Evolutionary conservation across 257 asterid species (phyloP).

Genomic region (Verbena officinalis): DNA sequence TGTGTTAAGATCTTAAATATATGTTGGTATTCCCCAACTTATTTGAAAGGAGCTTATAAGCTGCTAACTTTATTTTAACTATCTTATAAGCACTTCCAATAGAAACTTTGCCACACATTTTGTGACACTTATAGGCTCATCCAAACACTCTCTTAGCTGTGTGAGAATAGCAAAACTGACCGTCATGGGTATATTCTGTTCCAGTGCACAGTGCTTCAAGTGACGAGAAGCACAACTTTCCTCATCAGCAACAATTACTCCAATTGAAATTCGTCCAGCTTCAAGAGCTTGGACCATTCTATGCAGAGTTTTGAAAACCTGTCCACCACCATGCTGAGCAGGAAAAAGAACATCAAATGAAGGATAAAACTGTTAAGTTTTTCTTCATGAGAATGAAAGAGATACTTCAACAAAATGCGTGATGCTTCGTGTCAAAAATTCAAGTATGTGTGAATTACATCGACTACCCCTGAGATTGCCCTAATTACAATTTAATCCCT

Average conservation of each 20-base stretch:
- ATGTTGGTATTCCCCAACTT: too few species aligned
- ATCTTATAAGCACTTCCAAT: too few species aligned
- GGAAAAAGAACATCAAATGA: constrained; percentile 27
- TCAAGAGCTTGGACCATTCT: constrained; percentile 62
- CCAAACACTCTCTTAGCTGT: too few species aligned
- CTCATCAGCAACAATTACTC: constrained; percentile 58
- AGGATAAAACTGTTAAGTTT: constrained; percentile 22
- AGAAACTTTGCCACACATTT: too few species aligned
- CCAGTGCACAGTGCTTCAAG: constrained; percentile 73
- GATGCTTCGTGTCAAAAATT: constrained; percentile 13
- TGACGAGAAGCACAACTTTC: constrained; percentile 66
- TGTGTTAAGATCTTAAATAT: too few species aligned
- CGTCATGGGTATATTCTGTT: constrained; percentile 58
- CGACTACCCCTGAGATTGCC: too few species aligned
- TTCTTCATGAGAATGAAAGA: constrained; percentile 20
- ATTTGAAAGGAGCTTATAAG: too few species aligned
- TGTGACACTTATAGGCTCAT: too few species aligned
- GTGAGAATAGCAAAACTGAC: constrained; percentile 37
- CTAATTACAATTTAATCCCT: too few species aligned
- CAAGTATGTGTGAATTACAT: too few species aligned
- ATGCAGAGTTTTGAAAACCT: constrained; percentile 68
- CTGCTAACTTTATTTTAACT: too few species aligned
- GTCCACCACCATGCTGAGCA: constrained; percentile 81
- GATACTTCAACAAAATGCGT: constrained; percentile 15
- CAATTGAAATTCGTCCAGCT: constrained; percentile 52